Conservation (phyloP, 768 basidiomycete species). For the Austroboletus festivus region DNA sequence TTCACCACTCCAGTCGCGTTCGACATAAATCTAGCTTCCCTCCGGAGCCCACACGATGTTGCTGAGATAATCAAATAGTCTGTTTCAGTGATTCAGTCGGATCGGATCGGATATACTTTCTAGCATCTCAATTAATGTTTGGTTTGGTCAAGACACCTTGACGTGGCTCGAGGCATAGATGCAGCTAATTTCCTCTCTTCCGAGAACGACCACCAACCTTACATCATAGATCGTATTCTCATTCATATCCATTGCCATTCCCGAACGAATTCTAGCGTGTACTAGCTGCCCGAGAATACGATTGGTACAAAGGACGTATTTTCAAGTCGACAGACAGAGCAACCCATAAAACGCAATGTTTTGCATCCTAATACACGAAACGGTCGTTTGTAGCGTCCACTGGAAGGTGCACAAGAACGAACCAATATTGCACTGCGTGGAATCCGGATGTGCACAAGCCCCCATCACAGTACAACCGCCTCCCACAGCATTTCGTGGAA, state of each 20-base stretch:
- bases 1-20: too few relatives aligned
- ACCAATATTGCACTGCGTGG: too few relatives aligned
- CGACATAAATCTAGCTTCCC: too few relatives aligned
- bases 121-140: too few relatives aligned
- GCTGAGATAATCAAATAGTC: too few relatives aligned
- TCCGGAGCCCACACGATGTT: too few relatives aligned
- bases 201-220: conserved; percentile 1
- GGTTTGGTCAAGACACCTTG: conserved; percentile 14
- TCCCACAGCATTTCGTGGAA: conserved; percentile 24
- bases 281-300: conserved; percentile 25
- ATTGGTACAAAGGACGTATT: conserved; percentile 15
- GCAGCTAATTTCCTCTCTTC: neutral
- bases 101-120: too few relatives aligned
- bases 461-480: conserved; percentile 5
- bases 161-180: conserved; percentile 20
- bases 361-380: conserved; percentile 19
- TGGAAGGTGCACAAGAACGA: conserved; percentile 1
- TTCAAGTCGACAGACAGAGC: conserved; percentile 7
- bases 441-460: neutral
- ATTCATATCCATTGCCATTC: conserved; percentile 20
- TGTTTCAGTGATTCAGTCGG: too few relatives aligned
- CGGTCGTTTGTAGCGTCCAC: conserved; percentile 9
- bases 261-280: conserved; percentile 21
- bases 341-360: conserved; percentile 29
- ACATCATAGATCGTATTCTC: conserved; percentile 16